These are phyloP conservation scores for Pochonia chlamydosporia DNA, from an alignment of 2,329 filamentous ascomycete genomes.

Conservation along the genomic window DNA sequence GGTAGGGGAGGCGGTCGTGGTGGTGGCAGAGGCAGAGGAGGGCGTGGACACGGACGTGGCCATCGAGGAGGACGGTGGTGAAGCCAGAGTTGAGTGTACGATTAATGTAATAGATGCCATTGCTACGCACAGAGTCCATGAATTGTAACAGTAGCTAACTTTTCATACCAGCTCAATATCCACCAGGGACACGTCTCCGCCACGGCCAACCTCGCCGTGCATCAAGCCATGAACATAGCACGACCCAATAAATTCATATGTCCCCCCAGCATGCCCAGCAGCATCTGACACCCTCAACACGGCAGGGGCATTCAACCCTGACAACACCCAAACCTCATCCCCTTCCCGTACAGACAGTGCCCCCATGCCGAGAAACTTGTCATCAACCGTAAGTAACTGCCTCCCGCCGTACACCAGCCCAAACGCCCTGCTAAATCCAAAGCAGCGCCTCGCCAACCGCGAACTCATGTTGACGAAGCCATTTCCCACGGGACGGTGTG, in stretches of 20 bases:
- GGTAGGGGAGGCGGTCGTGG: constrained; percentile 29
- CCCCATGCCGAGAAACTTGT: constrained; percentile 13
- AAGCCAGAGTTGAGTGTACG: background rate
- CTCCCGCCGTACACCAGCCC: constrained; percentile 15
- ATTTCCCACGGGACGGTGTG: constrained; percentile 13
- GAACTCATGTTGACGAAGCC: constrained; percentile 12
- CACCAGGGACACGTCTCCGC: background rate
- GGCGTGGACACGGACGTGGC: background rate
- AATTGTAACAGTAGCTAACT: no score
- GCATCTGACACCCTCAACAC: constrained; percentile 10
- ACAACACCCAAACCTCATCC: constrained; percentile 19
- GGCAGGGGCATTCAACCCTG: constrained; percentile 15
- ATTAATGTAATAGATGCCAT: no score
- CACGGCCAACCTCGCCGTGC: constrained; percentile 11
- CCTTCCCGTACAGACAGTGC: constrained; percentile 10
- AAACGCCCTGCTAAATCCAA: constrained; percentile 14
- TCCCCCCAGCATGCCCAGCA: background rate
- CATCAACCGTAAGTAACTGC: constrained; percentile 16
- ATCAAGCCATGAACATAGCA: constrained; percentile 19
- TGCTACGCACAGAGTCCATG: background rate
- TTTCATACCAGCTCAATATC: background rate
- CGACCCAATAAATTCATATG: constrained; percentile 14
- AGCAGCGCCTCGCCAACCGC: constrained; percentile 13
- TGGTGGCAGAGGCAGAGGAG: constrained; percentile 23
- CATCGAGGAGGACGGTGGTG: background rate